Evolutionary conservation across 257 asterid species (phyloP), one percentile per base, ranked within the genome.

Genomic region (Solanum corneliomulleri): DNA sequence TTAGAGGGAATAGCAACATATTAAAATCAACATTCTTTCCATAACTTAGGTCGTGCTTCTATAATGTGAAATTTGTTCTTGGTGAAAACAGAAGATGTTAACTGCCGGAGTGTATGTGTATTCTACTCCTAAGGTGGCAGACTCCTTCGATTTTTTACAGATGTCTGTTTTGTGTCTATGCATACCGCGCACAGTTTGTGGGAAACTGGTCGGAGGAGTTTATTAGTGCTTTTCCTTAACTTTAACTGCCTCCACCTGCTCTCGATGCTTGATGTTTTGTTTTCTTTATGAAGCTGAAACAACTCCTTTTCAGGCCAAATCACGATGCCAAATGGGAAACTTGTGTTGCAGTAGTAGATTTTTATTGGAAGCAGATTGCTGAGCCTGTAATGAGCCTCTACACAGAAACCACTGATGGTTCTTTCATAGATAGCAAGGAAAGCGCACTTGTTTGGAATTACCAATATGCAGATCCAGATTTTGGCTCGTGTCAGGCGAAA

Each of bases 281-380:
- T 81, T 49, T 49, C 44, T 81, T 44, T 27, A 16, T 49, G 27
- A 81, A 29, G 44, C 45, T 81, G 85, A 81, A 33, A 47, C 75
- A 16, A 42, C 45, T 88, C 31, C 52, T 82, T 88, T 87, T 81
- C 92, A 95, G 98, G 93, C 91, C 94, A 66, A 92, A 88, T 23
- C 83, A 88, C 21, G 87, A 82, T 68, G 90, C 93, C 62, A 92
- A 91, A 12, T 95, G 98, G 98, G 97, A 95, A 90, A 95, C 94
- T 4, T 93, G 94, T 90, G 78, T 95, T 80, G 86, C 95, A 3
- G 93, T 86, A 25, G 92, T 91, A 82, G 98, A 95, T 90, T 94
- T 94, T 86, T 92, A 89, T 91, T 95, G 98, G 98, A 95, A 94
- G 86, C 98, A 94, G 90, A 93, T 95, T 45, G 98, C 95, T n/a